Evolutionary conservation across 2,329 filamentous ascomycete genomes (phyloP).

Genomic region (Fusarium sulawesiense): DNA sequence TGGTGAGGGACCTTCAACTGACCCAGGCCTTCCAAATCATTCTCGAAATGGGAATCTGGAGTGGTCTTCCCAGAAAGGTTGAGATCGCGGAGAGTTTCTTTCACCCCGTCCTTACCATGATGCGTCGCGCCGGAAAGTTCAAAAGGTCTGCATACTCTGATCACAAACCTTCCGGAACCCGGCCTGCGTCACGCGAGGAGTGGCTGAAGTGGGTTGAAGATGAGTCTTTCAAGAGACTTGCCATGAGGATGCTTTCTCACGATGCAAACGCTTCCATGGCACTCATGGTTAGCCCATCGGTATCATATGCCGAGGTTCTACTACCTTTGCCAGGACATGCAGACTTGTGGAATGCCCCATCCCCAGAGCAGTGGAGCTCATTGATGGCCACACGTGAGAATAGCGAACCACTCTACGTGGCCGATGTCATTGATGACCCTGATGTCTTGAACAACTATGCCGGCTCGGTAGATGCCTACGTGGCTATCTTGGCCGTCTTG

Average conservation of each 20-base stretch:
- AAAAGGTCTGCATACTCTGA: conserved; percentile 40
- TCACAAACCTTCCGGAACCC: background rate
- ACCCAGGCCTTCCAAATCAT: conserved; percentile 51
- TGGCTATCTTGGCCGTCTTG: conserved; percentile 32
- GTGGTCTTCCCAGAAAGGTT: conserved; percentile 52
- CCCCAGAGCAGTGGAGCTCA: conserved; percentile 44
- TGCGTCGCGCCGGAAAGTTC: conserved; percentile 51
- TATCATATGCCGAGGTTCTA: conserved; percentile 49
- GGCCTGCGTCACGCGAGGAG: conserved; percentile 23
- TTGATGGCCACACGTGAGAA: background rate
- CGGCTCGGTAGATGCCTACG: conserved; percentile 8
- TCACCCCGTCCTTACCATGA: conserved; percentile 52
- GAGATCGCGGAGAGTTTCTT: conserved; percentile 56
- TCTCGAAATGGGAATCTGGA: conserved; percentile 53
- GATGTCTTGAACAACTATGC: conserved; percentile 38
- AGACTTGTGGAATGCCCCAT: conserved; percentile 44
- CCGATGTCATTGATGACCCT: conserved; percentile 29
- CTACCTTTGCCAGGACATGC: conserved; percentile 40
- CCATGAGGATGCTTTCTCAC: conserved; percentile 46
- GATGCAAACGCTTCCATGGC: conserved; percentile 48
- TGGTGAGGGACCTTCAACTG: conserved; percentile 48
- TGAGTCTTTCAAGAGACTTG: conserved; percentile 50
- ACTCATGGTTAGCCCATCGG: conserved; percentile 45
- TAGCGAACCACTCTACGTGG: background rate
- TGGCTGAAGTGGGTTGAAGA: conserved; percentile 48